Percentiles rank a stretch among this genome's conserved stretches.
These are phyloP conservation scores for Botrytis squamosa DNA, from an alignment of 2,329 filamentous ascomycete species.

Conservation along the genomic window DNA sequence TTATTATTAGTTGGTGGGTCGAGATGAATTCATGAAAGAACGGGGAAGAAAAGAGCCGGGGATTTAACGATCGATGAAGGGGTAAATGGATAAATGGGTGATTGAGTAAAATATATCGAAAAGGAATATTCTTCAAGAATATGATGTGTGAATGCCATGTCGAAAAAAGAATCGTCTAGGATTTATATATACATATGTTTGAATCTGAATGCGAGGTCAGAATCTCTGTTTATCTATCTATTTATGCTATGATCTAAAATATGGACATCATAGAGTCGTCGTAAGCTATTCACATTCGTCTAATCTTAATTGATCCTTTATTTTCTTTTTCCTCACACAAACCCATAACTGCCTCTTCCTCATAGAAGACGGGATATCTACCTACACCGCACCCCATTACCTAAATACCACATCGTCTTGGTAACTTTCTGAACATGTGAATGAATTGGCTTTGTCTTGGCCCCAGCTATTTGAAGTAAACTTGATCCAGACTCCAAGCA, in stretches of 20 bases:
- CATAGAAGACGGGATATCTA: background rate
- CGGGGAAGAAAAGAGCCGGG: background rate
- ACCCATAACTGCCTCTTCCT: background rate
- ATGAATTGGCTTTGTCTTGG: background rate
- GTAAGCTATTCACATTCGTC: background rate
- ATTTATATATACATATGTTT: background rate
- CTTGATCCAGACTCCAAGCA: background rate
- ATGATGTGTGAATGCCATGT: background rate
- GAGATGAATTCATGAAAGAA: background rate
- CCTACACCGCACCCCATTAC: too few species aligned
- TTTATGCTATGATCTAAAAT: background rate
- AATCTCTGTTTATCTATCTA: background rate
- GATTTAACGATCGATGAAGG: constrained; percentile 13
- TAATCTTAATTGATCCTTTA: background rate
- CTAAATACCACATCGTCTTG: too few species aligned
- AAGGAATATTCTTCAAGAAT: background rate
- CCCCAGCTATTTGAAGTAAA: background rate
- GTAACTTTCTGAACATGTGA: background rate
- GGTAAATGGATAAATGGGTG: background rate
- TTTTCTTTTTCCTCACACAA: too few species aligned
- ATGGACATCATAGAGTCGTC: background rate
- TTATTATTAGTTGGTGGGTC: background rate
- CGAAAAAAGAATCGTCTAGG: background rate
- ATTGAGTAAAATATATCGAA: background rate
- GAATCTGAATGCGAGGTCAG: background rate